phyloP scores from a whole-genome alignment of 352 stramenopile species.

The Pythium insidiosum region DNA sequence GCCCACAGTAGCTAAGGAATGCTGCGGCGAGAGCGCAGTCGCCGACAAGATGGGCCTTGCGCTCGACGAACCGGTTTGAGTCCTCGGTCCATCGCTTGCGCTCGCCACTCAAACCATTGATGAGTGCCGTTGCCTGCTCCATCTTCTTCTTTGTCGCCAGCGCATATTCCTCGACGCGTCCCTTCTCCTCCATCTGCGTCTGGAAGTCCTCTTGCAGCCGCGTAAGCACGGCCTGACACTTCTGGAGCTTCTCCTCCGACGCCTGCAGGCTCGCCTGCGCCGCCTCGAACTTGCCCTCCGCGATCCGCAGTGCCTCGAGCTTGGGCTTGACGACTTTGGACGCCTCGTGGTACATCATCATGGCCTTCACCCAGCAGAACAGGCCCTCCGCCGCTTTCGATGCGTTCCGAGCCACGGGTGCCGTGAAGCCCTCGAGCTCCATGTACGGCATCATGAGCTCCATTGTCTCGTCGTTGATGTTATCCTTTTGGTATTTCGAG shows the following conservation, averaged over 20 bases:
- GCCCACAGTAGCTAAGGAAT: conserved; percentile 86
- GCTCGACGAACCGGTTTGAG: conserved; percentile 78
- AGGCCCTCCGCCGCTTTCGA: conserved; percentile 87
- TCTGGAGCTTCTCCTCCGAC: conserved; percentile 61
- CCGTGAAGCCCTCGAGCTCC: conserved; percentile 77
- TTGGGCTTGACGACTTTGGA: conserved; percentile 93
- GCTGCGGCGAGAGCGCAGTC: conserved; percentile 81
- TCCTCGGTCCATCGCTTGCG: conserved; percentile 85
- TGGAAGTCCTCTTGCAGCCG: conserved; percentile 84
- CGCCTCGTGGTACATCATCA: conserved; percentile 89
- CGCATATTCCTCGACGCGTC: conserved; percentile 81
- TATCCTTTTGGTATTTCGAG: conserved; percentile 86
- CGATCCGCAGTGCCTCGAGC: conserved; percentile 84
- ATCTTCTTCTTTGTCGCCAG: conserved; percentile 82
- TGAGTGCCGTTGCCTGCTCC: conserved; percentile 85
- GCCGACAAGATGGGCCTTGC: conserved; percentile 74
- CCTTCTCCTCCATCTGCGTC: conserved; percentile 83
- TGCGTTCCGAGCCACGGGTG: conserved; percentile 77
- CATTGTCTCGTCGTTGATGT: conserved; percentile 91
- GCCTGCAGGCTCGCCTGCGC: conserved; percentile 65
- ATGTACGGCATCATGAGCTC: conserved; percentile 90
- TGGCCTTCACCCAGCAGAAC: conserved; percentile 87
- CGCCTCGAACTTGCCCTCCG: conserved; percentile 81
- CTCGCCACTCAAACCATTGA: conserved; percentile 80
- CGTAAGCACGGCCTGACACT: conserved; percentile 55